Evolutionary conservation across 1,284 basidiomycete species (phyloP).

Genomic region (Ceratorhiza oryzae-sativae): DNA sequence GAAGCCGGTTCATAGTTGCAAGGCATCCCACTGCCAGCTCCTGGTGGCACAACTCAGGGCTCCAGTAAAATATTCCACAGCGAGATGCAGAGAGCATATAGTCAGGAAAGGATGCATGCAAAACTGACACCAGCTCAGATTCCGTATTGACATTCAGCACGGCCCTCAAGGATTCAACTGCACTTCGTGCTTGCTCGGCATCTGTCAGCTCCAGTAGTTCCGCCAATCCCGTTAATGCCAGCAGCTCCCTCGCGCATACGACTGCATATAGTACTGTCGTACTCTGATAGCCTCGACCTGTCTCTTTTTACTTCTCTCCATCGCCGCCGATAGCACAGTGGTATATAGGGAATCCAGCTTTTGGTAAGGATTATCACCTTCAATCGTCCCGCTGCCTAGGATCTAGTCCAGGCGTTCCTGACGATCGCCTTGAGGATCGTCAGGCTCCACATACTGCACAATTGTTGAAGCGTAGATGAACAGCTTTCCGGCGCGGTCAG

Average conservation of each 20-base stretch:
- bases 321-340: not conserved
- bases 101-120: slow-evolving; percentile 10
- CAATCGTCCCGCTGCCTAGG: not conserved
- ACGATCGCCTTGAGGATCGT: no score
- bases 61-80: not conserved
- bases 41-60: not conserved
- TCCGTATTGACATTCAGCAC: not conserved
- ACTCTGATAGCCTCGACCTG: not conserved
- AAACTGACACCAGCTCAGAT: not conserved
- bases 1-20: not conserved
- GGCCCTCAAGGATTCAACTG: slow-evolving; percentile 1
- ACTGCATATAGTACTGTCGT: not conserved
- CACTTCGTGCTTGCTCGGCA: not conserved
- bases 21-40: not conserved
- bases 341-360: not conserved
- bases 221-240: not conserved
- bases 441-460: not conserved
- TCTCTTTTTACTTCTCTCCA: not conserved
- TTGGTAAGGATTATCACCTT: not conserved
- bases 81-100: not conserved
- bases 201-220: not conserved
- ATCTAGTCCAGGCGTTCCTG: not conserved
- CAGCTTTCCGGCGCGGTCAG: not conserved
- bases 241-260: not conserved
- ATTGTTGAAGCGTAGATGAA: slow-evolving; percentile 12